A percentile compares a stretch with the other conserved stretches of the same genome.
Evolutionary conservation across 768 basidiomycete species (phyloP).

Genomic region (Suillus subluteus): DNA sequence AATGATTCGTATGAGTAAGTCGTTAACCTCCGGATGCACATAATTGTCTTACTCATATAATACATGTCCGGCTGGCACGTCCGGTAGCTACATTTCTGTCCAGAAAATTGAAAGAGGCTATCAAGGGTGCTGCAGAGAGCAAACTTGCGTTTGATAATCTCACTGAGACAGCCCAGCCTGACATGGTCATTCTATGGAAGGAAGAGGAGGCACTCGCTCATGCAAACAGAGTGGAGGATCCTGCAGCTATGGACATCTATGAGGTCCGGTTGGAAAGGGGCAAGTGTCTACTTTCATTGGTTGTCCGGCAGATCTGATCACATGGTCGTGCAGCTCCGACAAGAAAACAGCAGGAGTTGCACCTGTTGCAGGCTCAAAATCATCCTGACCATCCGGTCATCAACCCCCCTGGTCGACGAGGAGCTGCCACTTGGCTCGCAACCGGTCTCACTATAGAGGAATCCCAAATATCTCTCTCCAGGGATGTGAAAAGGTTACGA

Average conservation of each 20-base stretch:
- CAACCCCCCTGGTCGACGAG: background rate
- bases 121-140: slow-evolving; percentile 1
- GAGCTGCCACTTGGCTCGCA: slow-evolving; percentile 10
- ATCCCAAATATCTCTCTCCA: background rate
- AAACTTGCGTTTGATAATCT: background rate
- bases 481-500: background rate
- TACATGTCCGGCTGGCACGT: background rate
- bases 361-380: background rate
- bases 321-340: background rate
- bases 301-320: no score
- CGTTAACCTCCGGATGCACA: background rate
- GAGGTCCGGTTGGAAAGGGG: slow-evolving; percentile 3
- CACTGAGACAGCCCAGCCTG: background rate
- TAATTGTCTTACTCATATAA: background rate
- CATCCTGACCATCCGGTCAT: background rate
- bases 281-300: no score
- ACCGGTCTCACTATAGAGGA: slow-evolving; percentile 8
- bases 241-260: slow-evolving; percentile 11
- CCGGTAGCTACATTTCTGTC: background rate
- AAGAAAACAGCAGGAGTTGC: background rate
- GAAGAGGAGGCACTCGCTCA: background rate
- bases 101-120: slow-evolving; percentile 9
- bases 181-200: slow-evolving; percentile 4
- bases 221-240: background rate
- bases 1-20: slow-evolving; percentile 19